A percentile compares a stretch with the other conserved stretches of the same genome.
Evolutionary conservation across 345 rosid species (phyloP).

Genomic region (Arabidopsis arenosa): DNA sequence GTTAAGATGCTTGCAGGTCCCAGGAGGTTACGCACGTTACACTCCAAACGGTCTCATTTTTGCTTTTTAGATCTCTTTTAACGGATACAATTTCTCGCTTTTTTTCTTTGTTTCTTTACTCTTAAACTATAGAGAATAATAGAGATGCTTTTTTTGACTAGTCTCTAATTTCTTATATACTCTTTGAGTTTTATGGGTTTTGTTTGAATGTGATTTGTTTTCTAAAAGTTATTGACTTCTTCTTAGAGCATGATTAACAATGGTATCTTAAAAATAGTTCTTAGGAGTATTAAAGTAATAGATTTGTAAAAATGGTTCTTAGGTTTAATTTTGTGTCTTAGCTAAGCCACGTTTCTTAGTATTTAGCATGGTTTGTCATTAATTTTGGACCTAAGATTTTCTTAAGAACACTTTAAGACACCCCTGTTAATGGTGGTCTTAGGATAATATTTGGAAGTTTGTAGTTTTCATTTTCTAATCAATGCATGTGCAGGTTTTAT

Average conservation of each 20-base stretch:
- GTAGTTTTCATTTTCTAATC: background rate
- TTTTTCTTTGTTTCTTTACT: too few relatives aligned
- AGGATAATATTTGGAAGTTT: background rate
- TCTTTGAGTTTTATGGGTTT: background rate
- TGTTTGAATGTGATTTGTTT: background rate
- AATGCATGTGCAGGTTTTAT: background rate
- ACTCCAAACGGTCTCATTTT: conserved; percentile 12
- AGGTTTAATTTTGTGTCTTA: too few relatives aligned
- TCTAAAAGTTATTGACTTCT: background rate
- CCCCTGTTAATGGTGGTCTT: too few relatives aligned
- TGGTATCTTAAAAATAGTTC: too few relatives aligned
- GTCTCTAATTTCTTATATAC: background rate
- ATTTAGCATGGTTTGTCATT: too few relatives aligned
- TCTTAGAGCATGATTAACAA: too few relatives aligned
- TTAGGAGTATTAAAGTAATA: too few relatives aligned
- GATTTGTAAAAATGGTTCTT: too few relatives aligned
- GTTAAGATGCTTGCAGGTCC: conserved; percentile 26
- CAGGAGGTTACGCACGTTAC: conserved; percentile 1
- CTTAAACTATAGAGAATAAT: too few relatives aligned
- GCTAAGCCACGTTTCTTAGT: too few relatives aligned
- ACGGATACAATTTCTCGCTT: conserved; percentile 20
- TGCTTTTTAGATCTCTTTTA: background rate
- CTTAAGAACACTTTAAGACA: too few relatives aligned
- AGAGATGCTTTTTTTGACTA: background rate
- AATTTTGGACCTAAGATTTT: too few relatives aligned